phyloP scores from a whole-genome alignment of 2,329 filamentous ascomycete species.

The Stagonosporopsis cucurbitacearum region DNA sequence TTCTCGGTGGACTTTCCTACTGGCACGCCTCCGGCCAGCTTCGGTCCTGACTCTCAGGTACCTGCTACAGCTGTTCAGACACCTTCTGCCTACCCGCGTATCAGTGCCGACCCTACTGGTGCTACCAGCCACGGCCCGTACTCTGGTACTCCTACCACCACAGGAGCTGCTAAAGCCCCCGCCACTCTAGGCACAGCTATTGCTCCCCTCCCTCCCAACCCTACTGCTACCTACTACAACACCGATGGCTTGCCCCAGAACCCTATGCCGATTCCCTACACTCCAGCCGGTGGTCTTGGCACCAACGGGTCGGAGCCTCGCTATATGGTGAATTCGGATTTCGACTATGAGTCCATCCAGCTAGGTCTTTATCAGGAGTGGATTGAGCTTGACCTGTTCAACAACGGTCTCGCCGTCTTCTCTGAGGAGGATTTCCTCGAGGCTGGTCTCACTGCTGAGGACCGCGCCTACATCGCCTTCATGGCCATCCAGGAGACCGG shows the following conservation, averaged over 20 bases:
- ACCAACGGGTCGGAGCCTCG: constrained; percentile 79
- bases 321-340: constrained; percentile 80
- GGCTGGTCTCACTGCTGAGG: constrained; percentile 71
- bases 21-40: constrained; percentile 49
- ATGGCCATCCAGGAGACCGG: constrained; percentile 81
- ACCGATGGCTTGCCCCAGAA: constrained; percentile 72
- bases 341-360: constrained; percentile 79
- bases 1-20: constrained; percentile 47
- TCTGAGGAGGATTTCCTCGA: constrained; percentile 71
- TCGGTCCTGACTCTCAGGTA: constrained; percentile 54
- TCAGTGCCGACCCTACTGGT: constrained; percentile 60
- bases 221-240: constrained; percentile 72
- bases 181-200: constrained; percentile 65
- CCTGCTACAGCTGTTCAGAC: constrained; percentile 44
- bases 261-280: constrained; percentile 74
- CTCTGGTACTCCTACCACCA: constrained; percentile 70
- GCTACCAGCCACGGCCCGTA: constrained; percentile 73
- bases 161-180: constrained; percentile 68
- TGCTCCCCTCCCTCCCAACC: constrained; percentile 62
- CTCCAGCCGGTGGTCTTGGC: constrained; percentile 72
- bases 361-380: constrained; percentile 82
- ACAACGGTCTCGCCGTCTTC: constrained; percentile 74
- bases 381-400: constrained; percentile 85
- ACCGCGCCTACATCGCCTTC: constrained; percentile 73
- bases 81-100: constrained; percentile 51